A percentile compares a stretch with the other conserved stretches of the same genome.
phyloP scores from a whole-genome alignment of 192 early-diverging fungal genomes.

The Coemansia sp. region DNA sequence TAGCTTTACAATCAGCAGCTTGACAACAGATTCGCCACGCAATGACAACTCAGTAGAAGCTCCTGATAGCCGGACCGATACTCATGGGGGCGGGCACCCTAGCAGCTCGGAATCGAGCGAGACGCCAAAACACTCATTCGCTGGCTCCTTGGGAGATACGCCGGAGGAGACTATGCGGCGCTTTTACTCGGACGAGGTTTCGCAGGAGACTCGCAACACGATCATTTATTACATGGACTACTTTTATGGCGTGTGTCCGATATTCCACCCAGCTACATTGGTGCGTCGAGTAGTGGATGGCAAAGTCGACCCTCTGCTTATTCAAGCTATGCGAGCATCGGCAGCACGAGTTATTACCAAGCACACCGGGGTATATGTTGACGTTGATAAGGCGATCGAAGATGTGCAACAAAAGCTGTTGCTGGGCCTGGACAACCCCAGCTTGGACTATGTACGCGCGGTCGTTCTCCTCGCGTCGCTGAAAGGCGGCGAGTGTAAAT shows the following conservation, averaged over 20 bases:
- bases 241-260: slow-evolving; percentile 46
- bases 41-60: not conserved
- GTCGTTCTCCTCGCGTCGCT: slow-evolving; percentile 38
- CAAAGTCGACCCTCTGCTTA: slow-evolving; percentile 36
- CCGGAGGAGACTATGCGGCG: slow-evolving; percentile 25
- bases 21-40: not conserved
- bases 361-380: slow-evolving; percentile 32
- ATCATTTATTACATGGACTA: slow-evolving; percentile 47
- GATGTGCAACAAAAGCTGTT: slow-evolving; percentile 28
- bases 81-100: not conserved
- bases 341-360: slow-evolving; percentile 36
- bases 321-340: slow-evolving; percentile 40
- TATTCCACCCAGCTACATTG: slow-evolving; percentile 46
- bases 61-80: not conserved
- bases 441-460: slow-evolving; percentile 37
- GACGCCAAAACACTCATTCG: not conserved
- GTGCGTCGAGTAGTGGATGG: slow-evolving; percentile 38
- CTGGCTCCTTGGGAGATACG: not conserved
- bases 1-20: not conserved
- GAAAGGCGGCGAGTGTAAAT: slow-evolving; percentile 43
- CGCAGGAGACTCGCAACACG: slow-evolving; percentile 36
- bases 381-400: slow-evolving; percentile 29
- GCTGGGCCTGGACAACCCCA: slow-evolving; percentile 25
- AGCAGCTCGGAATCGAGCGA: not conserved
- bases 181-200: slow-evolving; percentile 45